Percentiles rank a stretch among this genome's conserved stretches.
Evolutionary conservation across 163 green algal genomes (phyloP).

Genomic region (Scenedesmus sp.): DNA sequence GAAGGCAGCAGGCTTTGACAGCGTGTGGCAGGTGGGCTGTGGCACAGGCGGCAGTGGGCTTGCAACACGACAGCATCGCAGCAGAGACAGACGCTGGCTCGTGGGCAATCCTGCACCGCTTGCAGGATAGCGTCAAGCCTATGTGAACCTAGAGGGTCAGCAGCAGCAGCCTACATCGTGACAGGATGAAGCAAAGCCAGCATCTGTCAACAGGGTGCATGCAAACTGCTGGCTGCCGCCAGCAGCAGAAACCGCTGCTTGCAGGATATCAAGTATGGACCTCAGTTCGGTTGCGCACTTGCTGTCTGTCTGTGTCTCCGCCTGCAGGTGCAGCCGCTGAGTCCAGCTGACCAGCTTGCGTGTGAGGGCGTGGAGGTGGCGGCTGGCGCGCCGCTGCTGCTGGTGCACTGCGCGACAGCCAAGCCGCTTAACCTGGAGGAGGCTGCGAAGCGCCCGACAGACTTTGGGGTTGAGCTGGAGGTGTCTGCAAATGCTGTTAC

Average conservation of each 20-base stretch:
- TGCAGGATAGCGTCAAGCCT: neutral
- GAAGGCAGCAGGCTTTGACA: constrained; percentile 62
- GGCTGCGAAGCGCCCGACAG: neutral
- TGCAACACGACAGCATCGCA: neutral
- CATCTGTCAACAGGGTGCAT: neutral
- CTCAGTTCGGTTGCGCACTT: neutral
- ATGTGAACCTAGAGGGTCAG: neutral
- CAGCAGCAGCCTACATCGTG: neutral
- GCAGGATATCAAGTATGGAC: too few species aligned
- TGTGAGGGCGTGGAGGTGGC: constrained; percentile 18
- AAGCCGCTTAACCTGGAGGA: constrained; percentile 38
- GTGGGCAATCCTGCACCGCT: too few species aligned
- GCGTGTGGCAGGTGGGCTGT: constrained; percentile 60
- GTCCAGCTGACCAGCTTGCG: constrained; percentile 25
- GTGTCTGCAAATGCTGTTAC: constrained; percentile 35
- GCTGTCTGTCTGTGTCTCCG: neutral
- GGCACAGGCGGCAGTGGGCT: neutral
- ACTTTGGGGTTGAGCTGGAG: constrained; percentile 44
- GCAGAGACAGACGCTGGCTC: too few species aligned
- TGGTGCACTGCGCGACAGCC: constrained; percentile 46
- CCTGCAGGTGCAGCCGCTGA: constrained; percentile 24
- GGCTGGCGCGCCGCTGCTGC: constrained; percentile 39
- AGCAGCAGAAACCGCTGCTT: too few species aligned
- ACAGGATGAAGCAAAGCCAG: neutral
- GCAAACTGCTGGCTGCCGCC: too few species aligned